Evolutionary conservation across 2,329 filamentous ascomycete genomes (phyloP).

Genomic region (Fusarium nematophilum): DNA sequence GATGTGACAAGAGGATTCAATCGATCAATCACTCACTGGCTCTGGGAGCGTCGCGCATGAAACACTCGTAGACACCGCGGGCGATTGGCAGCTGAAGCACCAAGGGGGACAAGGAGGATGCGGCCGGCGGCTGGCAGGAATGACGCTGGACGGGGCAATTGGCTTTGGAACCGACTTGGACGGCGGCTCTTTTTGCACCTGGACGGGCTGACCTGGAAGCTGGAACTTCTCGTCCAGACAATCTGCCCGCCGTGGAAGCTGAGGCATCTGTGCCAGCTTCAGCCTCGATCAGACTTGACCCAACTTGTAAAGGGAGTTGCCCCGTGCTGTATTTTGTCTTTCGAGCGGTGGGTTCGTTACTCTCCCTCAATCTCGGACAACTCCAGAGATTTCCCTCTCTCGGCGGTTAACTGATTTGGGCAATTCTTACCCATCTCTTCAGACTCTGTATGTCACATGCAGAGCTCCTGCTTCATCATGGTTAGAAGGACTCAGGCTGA

Average conservation of each 20-base stretch:
- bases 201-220: background rate
- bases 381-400: slow-evolving; percentile 17
- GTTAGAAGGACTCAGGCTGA: background rate
- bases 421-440: background rate
- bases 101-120: background rate
- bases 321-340: slow-evolving; percentile 14
- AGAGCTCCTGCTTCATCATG: background rate
- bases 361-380: slow-evolving; percentile 33
- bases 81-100: slow-evolving; percentile 1
- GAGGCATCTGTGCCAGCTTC: background rate
- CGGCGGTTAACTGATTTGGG: slow-evolving; percentile 4
- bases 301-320: slow-evolving; percentile 13
- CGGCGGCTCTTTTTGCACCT: slow-evolving; percentile 21
- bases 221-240: background rate
- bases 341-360: slow-evolving; percentile 12
- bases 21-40: slow-evolving; percentile 7
- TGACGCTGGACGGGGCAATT: slow-evolving; percentile 24
- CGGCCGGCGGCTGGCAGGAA: slow-evolving; percentile 25
- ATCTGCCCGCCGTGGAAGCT: background rate
- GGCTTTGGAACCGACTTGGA: slow-evolving; percentile 26
- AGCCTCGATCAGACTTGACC: background rate
- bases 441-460: slow-evolving; percentile 4
- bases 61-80: slow-evolving; percentile 5
- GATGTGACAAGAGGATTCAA: background rate
- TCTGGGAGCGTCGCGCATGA: background rate